These are phyloP conservation scores for Talaromyces pinophilus DNA, from an alignment of 2,329 filamentous ascomycete genomes.

Conservation along the genomic window DNA sequence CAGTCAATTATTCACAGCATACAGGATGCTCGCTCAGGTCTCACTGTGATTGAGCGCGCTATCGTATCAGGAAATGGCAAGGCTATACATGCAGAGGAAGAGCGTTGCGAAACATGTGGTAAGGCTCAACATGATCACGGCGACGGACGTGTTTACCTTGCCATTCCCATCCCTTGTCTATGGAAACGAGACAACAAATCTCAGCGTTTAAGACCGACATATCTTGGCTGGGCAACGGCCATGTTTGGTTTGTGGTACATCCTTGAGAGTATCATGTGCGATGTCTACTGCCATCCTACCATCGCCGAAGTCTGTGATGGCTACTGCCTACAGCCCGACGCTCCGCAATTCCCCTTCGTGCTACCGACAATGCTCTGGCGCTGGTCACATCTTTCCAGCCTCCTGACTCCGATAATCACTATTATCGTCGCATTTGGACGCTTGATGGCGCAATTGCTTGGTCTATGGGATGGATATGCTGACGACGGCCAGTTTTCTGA, in stretches of 20 bases:
- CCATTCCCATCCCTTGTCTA: constrained; percentile 40
- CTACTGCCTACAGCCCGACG: constrained; percentile 54
- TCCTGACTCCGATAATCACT: constrained; percentile 35
- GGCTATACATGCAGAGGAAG: constrained; percentile 18
- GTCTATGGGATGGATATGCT: constrained; percentile 47
- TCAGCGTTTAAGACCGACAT: constrained; percentile 37
- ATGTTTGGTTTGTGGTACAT: constrained; percentile 52
- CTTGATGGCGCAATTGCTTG: constrained; percentile 39
- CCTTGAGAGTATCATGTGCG: constrained; percentile 51
- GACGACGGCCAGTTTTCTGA: constrained; percentile 30
- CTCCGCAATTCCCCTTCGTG: constrained; percentile 57
- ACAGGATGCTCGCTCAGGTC: constrained; percentile 43
- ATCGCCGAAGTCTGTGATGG: constrained; percentile 52
- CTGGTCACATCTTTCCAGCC: constrained; percentile 42
- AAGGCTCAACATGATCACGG: constrained; percentile 21
- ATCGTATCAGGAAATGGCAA: constrained; percentile 29
- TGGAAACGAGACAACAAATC: constrained; percentile 36
- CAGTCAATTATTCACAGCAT: constrained; percentile 44
- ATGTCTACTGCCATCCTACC: constrained; percentile 54
- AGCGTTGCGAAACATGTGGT: constrained; percentile 30
- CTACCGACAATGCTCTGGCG: constrained; percentile 57
- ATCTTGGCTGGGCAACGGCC: constrained; percentile 43
- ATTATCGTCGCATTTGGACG: constrained; percentile 35
- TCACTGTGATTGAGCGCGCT: constrained; percentile 42
- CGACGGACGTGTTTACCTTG: constrained; percentile 35